A percentile compares a stretch with the other conserved stretches of the same genome.
Conservation (phyloP, 768 basidiomycete species). For the Leccinum pellstonianum region DNA sequence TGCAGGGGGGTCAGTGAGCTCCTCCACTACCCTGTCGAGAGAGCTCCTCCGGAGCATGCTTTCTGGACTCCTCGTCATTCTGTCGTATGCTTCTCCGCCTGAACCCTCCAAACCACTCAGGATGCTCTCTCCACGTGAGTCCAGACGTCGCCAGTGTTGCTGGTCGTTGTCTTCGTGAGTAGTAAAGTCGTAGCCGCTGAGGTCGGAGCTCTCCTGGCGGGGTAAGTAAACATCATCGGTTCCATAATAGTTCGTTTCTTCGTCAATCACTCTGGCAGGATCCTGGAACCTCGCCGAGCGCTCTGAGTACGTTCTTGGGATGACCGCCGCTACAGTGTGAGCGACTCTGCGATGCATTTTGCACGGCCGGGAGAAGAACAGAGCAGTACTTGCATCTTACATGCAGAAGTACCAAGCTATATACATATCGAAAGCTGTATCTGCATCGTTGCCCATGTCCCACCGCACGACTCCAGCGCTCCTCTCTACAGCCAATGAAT, state of each 20-base stretch:
- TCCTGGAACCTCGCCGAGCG: conserved; percentile 18
- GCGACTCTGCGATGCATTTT: conserved; percentile 34
- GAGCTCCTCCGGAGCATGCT: conserved; percentile 29
- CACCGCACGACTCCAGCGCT: conserved; percentile 17
- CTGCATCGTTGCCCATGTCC: conserved; percentile 15
- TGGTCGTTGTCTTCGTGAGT: conserved; percentile 22
- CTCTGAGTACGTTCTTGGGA: conserved; percentile 24
- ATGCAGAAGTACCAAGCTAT: conserved; percentile 16
- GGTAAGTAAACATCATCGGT: conserved; percentile 8
- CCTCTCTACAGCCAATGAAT: conserved; percentile 22
- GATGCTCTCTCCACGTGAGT: conserved; percentile 34
- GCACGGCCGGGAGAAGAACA: background rate
- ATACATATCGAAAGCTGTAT: conserved; percentile 28
- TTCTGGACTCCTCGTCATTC: conserved; percentile 35
- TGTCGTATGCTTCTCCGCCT: conserved; percentile 24
- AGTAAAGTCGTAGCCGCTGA: conserved; percentile 24
- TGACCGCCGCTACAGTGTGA: conserved; percentile 31
- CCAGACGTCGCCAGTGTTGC: conserved; percentile 32
- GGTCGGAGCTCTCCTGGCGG: conserved; percentile 15
- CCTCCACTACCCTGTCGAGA: conserved; percentile 41
- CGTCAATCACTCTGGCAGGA: conserved; percentile 16
- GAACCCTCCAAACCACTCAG: conserved; percentile 30
- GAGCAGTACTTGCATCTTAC: background rate
- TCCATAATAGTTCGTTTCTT: conserved; percentile 17
- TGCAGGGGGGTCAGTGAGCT: conserved; percentile 20